Evolutionary conservation across 768 basidiomycete genomes (phyloP), one percentile per base, ranked within the genome.

Genomic region (Boletus tomentosulus): DNA sequence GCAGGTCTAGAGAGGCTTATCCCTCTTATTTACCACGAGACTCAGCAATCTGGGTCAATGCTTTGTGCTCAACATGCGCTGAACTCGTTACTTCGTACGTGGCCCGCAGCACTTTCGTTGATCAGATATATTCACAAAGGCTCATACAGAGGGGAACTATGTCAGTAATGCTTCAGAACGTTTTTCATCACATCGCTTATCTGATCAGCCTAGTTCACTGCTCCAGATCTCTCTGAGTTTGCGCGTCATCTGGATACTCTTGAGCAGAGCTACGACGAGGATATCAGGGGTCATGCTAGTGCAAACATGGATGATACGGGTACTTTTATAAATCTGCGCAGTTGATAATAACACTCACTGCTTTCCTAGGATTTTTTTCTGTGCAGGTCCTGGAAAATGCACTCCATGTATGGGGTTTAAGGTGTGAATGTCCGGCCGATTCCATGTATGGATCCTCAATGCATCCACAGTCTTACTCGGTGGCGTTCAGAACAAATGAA

Each of bases 291-390:
- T 28, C 62, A 62, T 49, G 67, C 72, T 39, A 86, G 87, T 71
- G 75, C 79, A 55, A 97, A 97, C 65, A 91, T 94, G 88, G 93
- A 97, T 61, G 93, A 95, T 67, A 92, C 91, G 27, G 93, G 92
- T 84, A 56, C 33, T 62, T 51, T 9, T 46, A 9, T 11, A 0
- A 6, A 35, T 15, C 11, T 46, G 4, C 8, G 10, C 24, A n/a
- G 7, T 11, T 5, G 9, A 31, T 19, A n/a, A 12, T 13, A 24
- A 15, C 3, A 4, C 28, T 56, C 25, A 60, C 30, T 2, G 11
- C 49, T 45, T 48, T 37, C 22, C 13, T 59, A 92, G 90, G 91
- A 2, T 97, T 92, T 69, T 97, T 97, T 71, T 95, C 93, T 2
- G 79, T 96, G 1, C 92, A 93, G 58, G 94, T 96, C 2, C 68